Percentiles rank a stretch among this genome's conserved stretches.
Evolutionary conservation across 1,284 basidiomycete genomes (phyloP).

Genomic region (Trametes polyzona): DNA sequence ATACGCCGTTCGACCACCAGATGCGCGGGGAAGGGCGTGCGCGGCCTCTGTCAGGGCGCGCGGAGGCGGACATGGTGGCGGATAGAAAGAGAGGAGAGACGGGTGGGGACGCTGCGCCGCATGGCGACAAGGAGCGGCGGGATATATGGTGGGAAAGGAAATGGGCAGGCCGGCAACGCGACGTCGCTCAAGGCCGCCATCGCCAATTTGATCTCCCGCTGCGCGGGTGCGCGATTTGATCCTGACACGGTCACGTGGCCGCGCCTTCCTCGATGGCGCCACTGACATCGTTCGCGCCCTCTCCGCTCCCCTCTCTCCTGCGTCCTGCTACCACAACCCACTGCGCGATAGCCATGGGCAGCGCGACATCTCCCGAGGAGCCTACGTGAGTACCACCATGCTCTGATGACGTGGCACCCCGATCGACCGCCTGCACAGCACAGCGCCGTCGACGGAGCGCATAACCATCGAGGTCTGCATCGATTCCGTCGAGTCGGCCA

Average conservation of each 20-base stretch:
- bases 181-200: background rate
- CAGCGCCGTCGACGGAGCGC: slow-evolving; percentile 1
- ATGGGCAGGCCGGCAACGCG: background rate
- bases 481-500: slow-evolving; percentile 76
- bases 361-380: background rate
- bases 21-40: slow-evolving; percentile 33
- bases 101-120: background rate
- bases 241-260: slow-evolving; percentile 22
- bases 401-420: background rate
- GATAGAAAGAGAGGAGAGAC: background rate
- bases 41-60: background rate
- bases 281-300: background rate
- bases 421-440: background rate
- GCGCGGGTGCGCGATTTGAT: slow-evolving; percentile 7
- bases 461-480: slow-evolving; percentile 74
- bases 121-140: background rate
- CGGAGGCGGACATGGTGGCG: slow-evolving; percentile 1
- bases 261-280: slow-evolving; percentile 1
- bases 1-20: slow-evolving; percentile 73
- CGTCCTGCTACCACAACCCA: background rate
- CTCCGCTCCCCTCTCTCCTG: background rate
- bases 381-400: background rate
- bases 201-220: background rate
- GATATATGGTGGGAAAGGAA: slow-evolving; percentile 4
- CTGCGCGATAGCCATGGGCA: background rate